Base-by-base conservation (phyloP, 768 basidiomycete genomes). In the Sistotremastrum niveocremeum region DNA sequence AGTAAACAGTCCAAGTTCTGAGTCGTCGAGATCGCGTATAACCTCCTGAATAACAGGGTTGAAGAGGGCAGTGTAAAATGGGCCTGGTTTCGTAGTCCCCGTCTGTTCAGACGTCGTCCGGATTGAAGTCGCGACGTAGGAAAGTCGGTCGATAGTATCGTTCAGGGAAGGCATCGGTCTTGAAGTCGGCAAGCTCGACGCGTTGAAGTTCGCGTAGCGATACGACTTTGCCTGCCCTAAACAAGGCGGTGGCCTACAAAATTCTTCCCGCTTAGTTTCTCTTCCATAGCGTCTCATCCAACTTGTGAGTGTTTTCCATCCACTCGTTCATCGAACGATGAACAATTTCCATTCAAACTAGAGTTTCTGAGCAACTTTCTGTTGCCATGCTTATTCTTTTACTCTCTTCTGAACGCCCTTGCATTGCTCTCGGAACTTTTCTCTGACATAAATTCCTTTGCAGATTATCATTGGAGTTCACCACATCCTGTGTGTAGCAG, bases 321-420 rank as follows among this genome's bases (percentile, higher is more conserved):
- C 49, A 57, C 54, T 8, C 39, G 7, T 41, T 46, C 20, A 20
- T 42, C 42, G 46, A 44, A 47, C 53, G 79, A 82, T 80, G 81
- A 84, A 67, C 51, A 63, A 58, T 69, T 64, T 67, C 57, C 63
- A 72, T 76, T 82, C 83, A 87, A 87, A 87, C 84, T 87, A 87
- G 83, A 86, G 83, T 87, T 79, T 85, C 72, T 86, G 84, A 87
- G 84, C 63, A 77, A 70, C 63, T 49, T 51, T 51, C 54, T 5
- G 62, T 73, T 74, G 66, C 80, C 55, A 79, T 85, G 84, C 73
- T 84, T 78, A 84, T 59, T 49, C 54, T 46, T 31, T 41, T 45
- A 6, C 45, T 11, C 10, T 48, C 29, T 35, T 47, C 35, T 11
- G 4, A 2, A 37, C n/a, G 12, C n/a, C 12, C 3, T 5, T 42